A percentile compares a stretch with the other conserved stretches of the same genome.
Evolutionary conservation across 2,329 filamentous ascomycete species (phyloP).

Genomic region (Hymenoscyphus albidus): DNA sequence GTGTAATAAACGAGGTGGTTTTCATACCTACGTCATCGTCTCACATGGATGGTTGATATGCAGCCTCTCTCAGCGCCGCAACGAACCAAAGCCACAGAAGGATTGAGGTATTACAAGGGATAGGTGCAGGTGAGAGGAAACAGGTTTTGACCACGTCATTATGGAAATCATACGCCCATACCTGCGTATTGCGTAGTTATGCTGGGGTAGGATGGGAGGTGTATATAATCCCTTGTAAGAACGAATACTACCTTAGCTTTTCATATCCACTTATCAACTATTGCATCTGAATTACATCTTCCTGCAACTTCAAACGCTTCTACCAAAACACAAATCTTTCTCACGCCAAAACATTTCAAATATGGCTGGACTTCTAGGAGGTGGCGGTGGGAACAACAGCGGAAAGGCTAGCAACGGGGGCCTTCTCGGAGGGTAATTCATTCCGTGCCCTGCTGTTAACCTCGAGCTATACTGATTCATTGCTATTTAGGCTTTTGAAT

Average conservation of each 20-base stretch:
- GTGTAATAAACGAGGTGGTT: background rate
- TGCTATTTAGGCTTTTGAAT: slow-evolving; percentile 17
- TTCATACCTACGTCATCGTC: background rate
- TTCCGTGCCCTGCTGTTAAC: background rate
- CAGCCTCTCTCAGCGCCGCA: background rate
- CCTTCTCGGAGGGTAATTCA: slow-evolving; percentile 20
- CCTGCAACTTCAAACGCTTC: background rate
- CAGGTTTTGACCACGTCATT: background rate
- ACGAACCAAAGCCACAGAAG: background rate
- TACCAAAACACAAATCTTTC: background rate
- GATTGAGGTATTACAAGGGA: background rate
- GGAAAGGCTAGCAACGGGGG: slow-evolving; percentile 17
- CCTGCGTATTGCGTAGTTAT: background rate
- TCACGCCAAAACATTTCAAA: slow-evolving; percentile 5
- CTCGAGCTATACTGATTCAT: background rate
- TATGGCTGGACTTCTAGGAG: slow-evolving; percentile 46
- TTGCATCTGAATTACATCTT: slow-evolving; percentile 4
- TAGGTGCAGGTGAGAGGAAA: background rate
- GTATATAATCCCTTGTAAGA: slow-evolving; percentile 6
- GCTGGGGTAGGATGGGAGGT: background rate
- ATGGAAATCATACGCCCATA: background rate
- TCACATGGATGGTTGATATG: slow-evolving; percentile 1
- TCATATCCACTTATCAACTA: background rate
- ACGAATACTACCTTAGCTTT: background rate
- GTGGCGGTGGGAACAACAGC: slow-evolving; percentile 22